These are phyloP conservation scores for Globisporangium recalcitrans DNA, from an alignment of 352 stramenopile genomes.

Conservation along the genomic window DNA sequence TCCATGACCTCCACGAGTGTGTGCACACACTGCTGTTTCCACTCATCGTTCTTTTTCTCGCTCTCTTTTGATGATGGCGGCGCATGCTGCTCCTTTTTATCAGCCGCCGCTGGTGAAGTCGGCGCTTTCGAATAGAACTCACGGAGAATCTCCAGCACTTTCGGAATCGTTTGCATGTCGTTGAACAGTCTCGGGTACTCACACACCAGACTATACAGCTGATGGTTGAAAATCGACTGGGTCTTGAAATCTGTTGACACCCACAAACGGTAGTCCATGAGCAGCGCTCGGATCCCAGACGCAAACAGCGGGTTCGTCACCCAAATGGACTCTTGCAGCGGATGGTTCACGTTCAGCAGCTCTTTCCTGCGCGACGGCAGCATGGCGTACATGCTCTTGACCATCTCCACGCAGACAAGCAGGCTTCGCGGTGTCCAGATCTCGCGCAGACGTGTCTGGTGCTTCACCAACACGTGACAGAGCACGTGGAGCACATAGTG, in stretches of 20 bases:
- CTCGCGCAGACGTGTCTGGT: conserved; percentile 27
- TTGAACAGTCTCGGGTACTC: conserved; percentile 65
- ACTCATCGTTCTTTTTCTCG: conserved; percentile 57
- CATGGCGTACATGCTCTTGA: conserved; percentile 50
- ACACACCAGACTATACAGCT: conserved; percentile 66
- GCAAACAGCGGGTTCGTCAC: conserved; percentile 71
- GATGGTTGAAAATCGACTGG: conserved; percentile 78
- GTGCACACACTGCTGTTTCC: conserved; percentile 72
- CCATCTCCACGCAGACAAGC: conserved; percentile 60
- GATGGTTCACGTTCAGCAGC: conserved; percentile 37
- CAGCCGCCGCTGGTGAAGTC: not conserved
- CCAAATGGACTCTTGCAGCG: conserved; percentile 64
- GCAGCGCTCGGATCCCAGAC: conserved; percentile 48
- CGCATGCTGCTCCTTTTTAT: conserved; percentile 4
- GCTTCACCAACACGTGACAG: conserved; percentile 46
- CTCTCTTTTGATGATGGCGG: conserved; percentile 5
- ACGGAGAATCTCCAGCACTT: conserved; percentile 60
- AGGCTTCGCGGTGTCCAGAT: conserved; percentile 69
- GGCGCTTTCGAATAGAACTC: conserved; percentile 38
- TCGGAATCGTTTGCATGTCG: conserved; percentile 50
- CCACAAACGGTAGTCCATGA: conserved; percentile 74
- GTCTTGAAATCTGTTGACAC: conserved; percentile 56
- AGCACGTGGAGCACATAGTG: conserved; percentile 67
- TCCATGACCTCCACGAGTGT: conserved; percentile 73
- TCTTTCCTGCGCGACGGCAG: conserved; percentile 27